Percentiles rank a stretch among this genome's conserved stretches.
phyloP scores from a whole-genome alignment of 768 basidiomycete genomes.

The Fomitopsis pulvina region DNA sequence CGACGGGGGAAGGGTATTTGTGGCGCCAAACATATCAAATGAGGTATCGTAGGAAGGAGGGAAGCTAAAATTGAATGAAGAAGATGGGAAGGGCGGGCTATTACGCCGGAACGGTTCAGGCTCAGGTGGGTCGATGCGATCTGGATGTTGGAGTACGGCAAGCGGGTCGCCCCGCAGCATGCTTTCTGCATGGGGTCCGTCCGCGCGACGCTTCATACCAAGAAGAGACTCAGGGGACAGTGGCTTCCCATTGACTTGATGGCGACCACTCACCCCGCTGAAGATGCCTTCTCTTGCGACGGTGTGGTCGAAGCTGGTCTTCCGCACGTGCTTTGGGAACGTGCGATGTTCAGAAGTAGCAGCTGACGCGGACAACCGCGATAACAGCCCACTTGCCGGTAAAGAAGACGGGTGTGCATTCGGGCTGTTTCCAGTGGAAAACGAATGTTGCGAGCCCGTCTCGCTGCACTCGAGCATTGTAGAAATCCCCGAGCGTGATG shows the following conservation, averaged over 20 bases:
- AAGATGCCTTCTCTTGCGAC: conserved; percentile 63
- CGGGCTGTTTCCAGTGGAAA: conserved; percentile 22
- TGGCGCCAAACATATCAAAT: conserved; percentile 36
- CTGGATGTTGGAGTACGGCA: conserved; percentile 31
- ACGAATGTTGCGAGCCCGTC: conserved; percentile 8
- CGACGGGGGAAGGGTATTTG: conserved; percentile 22
- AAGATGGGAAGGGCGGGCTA: conserved; percentile 53
- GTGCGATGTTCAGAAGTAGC: conserved; percentile 35
- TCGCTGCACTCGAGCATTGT: conserved; percentile 20
- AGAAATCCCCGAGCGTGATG: conserved; percentile 16
- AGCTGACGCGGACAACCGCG: conserved; percentile 27
- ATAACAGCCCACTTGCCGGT: conserved; percentile 56
- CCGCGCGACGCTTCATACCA: conserved; percentile 76
- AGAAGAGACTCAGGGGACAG: conserved; percentile 54
- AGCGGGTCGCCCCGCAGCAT: conserved; percentile 75
- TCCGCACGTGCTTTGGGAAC: conserved; percentile 83
- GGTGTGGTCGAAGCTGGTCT: conserved; percentile 94
- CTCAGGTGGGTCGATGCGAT: conserved; percentile 29
- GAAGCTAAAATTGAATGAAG: conserved; percentile 69
- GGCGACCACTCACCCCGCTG: conserved; percentile 54
- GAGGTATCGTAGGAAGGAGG: conserved; percentile 50
- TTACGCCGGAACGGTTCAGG: conserved; percentile 24
- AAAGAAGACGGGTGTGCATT: conserved; percentile 57
- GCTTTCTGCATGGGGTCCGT: conserved; percentile 74
- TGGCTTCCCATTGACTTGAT: conserved; percentile 78